Conservation (phyloP, 148 eudicot genomes). For the Persicaria maculosa region DNA sequence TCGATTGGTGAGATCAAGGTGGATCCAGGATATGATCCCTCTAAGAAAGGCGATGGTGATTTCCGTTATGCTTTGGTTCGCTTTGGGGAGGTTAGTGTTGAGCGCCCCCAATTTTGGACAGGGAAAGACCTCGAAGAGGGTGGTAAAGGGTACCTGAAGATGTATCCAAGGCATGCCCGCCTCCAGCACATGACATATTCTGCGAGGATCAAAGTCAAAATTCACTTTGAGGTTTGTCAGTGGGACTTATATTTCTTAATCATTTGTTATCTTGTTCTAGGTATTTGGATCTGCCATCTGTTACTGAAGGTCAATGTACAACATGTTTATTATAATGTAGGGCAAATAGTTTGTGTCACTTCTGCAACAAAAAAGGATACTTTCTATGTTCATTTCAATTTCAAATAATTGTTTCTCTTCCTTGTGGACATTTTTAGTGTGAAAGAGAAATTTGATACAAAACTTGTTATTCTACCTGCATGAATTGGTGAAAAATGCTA, state of each 20-base stretch:
- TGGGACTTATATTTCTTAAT: not conserved
- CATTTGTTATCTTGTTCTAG: not conserved
- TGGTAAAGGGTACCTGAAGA: conserved; percentile 41
- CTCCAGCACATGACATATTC: conserved; percentile 93
- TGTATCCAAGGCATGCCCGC: conserved; percentile 89
- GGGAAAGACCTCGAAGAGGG: conserved; percentile 59
- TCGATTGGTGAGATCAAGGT: conserved; percentile 58
- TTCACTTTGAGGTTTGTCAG: conserved; percentile 52
- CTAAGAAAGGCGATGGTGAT: conserved; percentile 70
- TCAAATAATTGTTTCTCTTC: not conserved
- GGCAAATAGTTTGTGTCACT: not conserved
- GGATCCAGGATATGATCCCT: conserved; percentile 81
- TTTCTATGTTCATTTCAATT: too few species aligned
- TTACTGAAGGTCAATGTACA: not conserved
- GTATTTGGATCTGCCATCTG: not conserved
- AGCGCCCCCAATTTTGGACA: conserved; percentile 67
- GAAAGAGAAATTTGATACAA: not conserved
- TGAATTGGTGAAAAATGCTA: not conserved
- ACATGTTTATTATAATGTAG: not conserved
- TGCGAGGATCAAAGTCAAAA: conserved; percentile 57
- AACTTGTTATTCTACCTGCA: not conserved
- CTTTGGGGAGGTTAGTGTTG: conserved; percentile 72
- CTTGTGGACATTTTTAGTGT: not conserved
- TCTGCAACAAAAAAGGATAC: not conserved
- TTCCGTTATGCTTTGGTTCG: conserved; percentile 63